A percentile compares a stretch with the other conserved stretches of the same genome.
These are phyloP conservation scores for Fusarium tuaranense DNA, from an alignment of 2,329 filamentous ascomycete species.

Conservation along the genomic window DNA sequence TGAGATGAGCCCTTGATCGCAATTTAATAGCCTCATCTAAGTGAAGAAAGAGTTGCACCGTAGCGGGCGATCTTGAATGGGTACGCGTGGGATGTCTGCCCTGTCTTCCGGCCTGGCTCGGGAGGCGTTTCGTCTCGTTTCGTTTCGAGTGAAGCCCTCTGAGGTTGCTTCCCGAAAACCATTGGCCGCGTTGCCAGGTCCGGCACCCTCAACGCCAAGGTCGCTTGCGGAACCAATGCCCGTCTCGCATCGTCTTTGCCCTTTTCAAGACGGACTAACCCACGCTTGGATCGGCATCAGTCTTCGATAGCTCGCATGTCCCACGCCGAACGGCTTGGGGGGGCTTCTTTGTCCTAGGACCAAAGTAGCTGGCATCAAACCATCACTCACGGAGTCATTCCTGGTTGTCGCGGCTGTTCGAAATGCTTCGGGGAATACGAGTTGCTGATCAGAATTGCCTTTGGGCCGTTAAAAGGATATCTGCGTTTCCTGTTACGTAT, in stretches of 20 bases:
- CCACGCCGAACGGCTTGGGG: neutral
- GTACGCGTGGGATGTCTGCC: constrained; percentile 1
- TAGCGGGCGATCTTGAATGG: neutral
- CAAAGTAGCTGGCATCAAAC: neutral
- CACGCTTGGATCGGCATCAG: constrained; percentile 8
- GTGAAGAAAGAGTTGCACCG: neutral
- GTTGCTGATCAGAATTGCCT: constrained; percentile 13
- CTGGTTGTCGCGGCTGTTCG: constrained; percentile 4
- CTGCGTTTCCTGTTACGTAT: constrained; percentile 5
- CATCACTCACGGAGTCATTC: neutral
- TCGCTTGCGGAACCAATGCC: constrained; percentile 35
- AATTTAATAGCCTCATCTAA: neutral
- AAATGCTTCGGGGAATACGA: constrained; percentile 26
- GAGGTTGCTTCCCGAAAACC: constrained; percentile 1
- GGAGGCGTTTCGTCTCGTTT: constrained; percentile 35
- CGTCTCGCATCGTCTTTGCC: constrained; percentile 1
- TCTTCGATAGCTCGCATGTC: constrained; percentile 2
- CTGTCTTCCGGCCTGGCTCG: constrained; percentile 1
- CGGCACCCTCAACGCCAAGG: constrained; percentile 27
- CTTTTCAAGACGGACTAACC: constrained; percentile 10
- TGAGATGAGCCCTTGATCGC: neutral
- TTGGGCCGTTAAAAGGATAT: constrained; percentile 5
- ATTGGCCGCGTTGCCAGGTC: constrained; percentile 20
- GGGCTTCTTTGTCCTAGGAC: neutral
- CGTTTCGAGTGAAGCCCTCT: constrained; percentile 16